Base-by-base conservation (phyloP, 202 grass and related monocot genomes). In the Carex arenaria region DNA sequence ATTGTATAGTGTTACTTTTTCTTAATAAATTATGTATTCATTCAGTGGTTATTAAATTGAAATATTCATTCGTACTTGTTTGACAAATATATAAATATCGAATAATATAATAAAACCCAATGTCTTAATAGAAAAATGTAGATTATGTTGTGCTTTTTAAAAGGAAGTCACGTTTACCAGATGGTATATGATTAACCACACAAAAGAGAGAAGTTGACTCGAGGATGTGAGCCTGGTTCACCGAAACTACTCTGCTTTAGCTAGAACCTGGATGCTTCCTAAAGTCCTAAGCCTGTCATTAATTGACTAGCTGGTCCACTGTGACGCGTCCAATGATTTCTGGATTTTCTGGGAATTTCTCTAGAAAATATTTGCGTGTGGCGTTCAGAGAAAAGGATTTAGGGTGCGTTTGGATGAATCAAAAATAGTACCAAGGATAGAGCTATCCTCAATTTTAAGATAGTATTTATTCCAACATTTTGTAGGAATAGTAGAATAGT, bases 201-300 rank as follows among this genome's bases (percentile, higher is more conserved):
- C 43, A 73, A 72, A 72, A 73, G 30, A 2, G 45, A 74, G 45
- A 28, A 30, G 47, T 74, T 49, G 71, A 74, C 47, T 74, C 71
- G 11, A 10, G 20, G 43, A 11, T 52, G 3, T 10, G 20, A 73
- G 20, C 71, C 36, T 20, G 12, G 71, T 74, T 74, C 71, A 31
- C 4, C 22, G 71, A 74, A 74, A 54, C 71, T 54, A 23, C 70
- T 28, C 20, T 30, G 1, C 18, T 70, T 70, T 4, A 67, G 3
- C 65, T 51, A 17, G 67, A 72, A 26, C 3, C 42, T 72, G 32
- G 32, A 34, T 6, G 38, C 38, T 40, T 40, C 38, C 38, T 4
- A 38, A 38, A 38, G 10, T 64, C 12, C 11, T 14, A 0, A 3
- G 22, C 30, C 6, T 52, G 42, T 6, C 11, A 52, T 73, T 26